Evolutionary conservation across 148 eudicot species (phyloP), one percentile per base, ranked within the genome.

Genomic region (Pouteria glomerata): DNA sequence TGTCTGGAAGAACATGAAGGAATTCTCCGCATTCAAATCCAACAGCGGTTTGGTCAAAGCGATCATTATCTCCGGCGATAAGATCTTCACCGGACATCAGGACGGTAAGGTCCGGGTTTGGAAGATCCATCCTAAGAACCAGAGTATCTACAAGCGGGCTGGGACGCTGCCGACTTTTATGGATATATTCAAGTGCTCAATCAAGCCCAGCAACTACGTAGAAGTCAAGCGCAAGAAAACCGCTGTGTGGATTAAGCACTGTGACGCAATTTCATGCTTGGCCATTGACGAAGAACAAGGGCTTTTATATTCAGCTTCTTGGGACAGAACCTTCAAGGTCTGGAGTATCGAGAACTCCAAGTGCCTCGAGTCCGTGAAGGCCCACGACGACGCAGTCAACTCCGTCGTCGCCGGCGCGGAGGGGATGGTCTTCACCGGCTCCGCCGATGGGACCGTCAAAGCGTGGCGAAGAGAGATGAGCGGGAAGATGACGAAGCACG

Each of bases 361-460:
- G 30, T 85, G 88, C 34, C 66, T 85, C 0, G 88, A 85, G 37
- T 82, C 83, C 10, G 85, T 85, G 0, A 85, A 79, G 69, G 88
- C 88, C 2, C 88, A 85, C 68, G 88, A 85, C 3, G 88, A 85
- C 57, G 88, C 88, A 6, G 83, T 85, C 6, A 85, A 85, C 69
- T 74, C 85, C 6, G 77, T 85, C 23, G 82, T 85, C 10, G 35
- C 85, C 1, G 69, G 65, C 6, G 61, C 1, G 1, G 73, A 58
- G 4, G 83, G 79, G 19, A 60, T 77, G 71, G 83, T 85, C 6
- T 82, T 82, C 74, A 85, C 88, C 1, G 88, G 85, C 0, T 85
- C 88, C 0, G 88, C 88, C 0, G 88, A 85, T 29, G 88, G 88
- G 10, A 76, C 77, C 1, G 88, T 85, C 0, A 85, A 85, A 53